A percentile compares a stretch with the other conserved stretches of the same genome.
Conservation (phyloP, 495 filamentous ascomycete genomes). For the Arthonia radiata region DNA sequence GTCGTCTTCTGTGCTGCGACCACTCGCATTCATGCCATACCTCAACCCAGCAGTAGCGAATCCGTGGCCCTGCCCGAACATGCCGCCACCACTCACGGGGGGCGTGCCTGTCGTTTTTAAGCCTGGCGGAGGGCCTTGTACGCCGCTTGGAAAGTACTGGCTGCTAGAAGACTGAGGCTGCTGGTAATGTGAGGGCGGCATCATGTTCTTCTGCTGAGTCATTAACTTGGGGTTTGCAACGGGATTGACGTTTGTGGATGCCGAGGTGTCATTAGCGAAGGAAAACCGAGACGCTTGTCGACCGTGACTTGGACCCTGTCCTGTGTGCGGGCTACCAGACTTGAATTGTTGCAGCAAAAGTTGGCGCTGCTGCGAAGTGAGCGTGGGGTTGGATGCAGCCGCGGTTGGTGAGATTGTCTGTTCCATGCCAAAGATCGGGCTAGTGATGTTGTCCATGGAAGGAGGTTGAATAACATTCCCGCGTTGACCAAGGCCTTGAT, state of each 20-base stretch:
- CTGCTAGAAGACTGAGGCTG: slow-evolving; percentile 29
- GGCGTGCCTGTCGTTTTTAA: slow-evolving; percentile 86
- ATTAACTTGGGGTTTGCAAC: slow-evolving; percentile 62
- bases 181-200: slow-evolving; percentile 38
- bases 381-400: too few relatives aligned
- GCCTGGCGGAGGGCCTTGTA: slow-evolving; percentile 83
- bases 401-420: too few relatives aligned
- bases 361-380: slow-evolving; percentile 54
- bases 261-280: slow-evolving; percentile 54
- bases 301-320: slow-evolving; percentile 43
- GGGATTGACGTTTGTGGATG: slow-evolving; percentile 51
- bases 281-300: slow-evolving; percentile 73
- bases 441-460: slow-evolving; percentile 38
- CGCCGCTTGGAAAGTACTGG: slow-evolving; percentile 38
- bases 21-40: slow-evolving; percentile 34
- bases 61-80: slow-evolving; percentile 54
- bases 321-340: slow-evolving; percentile 25
- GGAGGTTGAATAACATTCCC: slow-evolving; percentile 45
- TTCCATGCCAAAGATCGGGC: neutral
- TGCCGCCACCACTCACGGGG: slow-evolving; percentile 50
- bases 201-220: slow-evolving; percentile 72
- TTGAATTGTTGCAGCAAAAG: slow-evolving; percentile 29
- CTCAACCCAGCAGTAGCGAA: slow-evolving; percentile 40
- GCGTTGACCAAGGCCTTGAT: slow-evolving; percentile 23
- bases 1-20: slow-evolving; percentile 51